Evolutionary conservation across 345 rosid species (phyloP).

Genomic region (Draba incana): DNA sequence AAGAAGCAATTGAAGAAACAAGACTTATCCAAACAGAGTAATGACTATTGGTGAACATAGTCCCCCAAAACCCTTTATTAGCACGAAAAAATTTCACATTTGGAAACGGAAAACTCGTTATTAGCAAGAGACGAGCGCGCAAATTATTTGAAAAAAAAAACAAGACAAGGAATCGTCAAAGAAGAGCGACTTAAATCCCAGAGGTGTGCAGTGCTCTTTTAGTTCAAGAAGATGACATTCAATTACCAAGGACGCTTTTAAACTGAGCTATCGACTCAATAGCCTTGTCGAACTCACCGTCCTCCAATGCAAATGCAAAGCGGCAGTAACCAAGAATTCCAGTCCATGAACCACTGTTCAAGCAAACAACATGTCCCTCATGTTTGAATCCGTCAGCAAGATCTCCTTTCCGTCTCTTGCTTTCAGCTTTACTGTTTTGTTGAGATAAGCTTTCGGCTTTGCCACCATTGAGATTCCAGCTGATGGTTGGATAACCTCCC

Average conservation of each 20-base stretch:
- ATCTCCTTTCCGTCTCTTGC: slow-evolving; percentile 42
- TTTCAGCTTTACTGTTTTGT: slow-evolving; percentile 55
- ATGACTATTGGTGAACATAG: background rate
- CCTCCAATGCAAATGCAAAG: slow-evolving; percentile 76
- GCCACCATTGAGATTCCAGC: slow-evolving; percentile 91
- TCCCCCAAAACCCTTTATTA: slow-evolving; percentile 9
- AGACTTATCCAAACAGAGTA: no score
- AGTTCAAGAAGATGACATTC: slow-evolving; percentile 20
- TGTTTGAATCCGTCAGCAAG: slow-evolving; percentile 60
- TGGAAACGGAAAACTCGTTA: background rate
- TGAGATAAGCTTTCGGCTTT: slow-evolving; percentile 68
- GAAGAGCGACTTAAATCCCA: background rate
- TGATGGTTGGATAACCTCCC: slow-evolving; percentile 70
- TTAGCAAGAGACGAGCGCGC: slow-evolving; percentile 4
- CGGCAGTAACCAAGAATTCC: slow-evolving; percentile 95
- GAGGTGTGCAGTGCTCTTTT: background rate
- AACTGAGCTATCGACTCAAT: slow-evolving; percentile 65
- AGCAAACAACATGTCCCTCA: slow-evolving; percentile 79
- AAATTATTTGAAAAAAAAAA: slow-evolving; percentile 23
- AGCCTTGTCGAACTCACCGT: slow-evolving; percentile 69
- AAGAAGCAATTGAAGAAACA: no score
- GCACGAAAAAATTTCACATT: slow-evolving; percentile 2
- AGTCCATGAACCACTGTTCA: slow-evolving; percentile 83
- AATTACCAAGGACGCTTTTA: slow-evolving; percentile 41
- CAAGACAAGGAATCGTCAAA: background rate